Evolutionary conservation across 208 protist genomes (phyloP).

Genomic region (Leishmania lainsoni): DNA sequence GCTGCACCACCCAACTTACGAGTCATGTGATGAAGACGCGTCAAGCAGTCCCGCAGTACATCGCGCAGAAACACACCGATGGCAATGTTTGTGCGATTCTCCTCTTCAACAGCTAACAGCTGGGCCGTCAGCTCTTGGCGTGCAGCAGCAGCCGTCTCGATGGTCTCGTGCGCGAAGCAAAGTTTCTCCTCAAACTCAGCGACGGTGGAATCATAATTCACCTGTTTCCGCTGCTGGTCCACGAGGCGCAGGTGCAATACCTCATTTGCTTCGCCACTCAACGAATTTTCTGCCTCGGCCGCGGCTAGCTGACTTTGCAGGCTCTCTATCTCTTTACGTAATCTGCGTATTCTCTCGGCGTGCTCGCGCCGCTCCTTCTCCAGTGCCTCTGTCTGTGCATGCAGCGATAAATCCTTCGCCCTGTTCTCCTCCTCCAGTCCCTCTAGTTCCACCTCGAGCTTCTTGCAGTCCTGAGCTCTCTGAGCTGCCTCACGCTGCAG

Average conservation of each 20-base stretch:
- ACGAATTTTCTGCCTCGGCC: background rate
- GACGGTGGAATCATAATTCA: background rate
- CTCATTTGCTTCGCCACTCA: background rate
- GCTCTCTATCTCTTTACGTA: background rate
- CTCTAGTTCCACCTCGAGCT: slow-evolving; percentile 15
- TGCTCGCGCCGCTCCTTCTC: slow-evolving; percentile 2
- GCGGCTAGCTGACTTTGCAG: background rate
- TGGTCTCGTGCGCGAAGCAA: too few relatives aligned
- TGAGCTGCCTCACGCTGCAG: slow-evolving; percentile 8
- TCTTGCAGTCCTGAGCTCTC: slow-evolving; percentile 12
- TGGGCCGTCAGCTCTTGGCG: slow-evolving; percentile 14
- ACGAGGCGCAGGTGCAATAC: background rate
- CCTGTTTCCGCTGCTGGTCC: background rate
- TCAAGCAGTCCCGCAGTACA: slow-evolving; percentile 39
- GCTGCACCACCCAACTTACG: background rate
- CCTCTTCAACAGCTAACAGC: slow-evolving; percentile 15
- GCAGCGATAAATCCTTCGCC: background rate
- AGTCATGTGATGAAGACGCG: slow-evolving; percentile 31
- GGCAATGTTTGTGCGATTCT: slow-evolving; percentile 25
- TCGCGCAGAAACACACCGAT: slow-evolving; percentile 49
- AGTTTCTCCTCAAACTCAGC: background rate
- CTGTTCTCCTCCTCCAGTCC: slow-evolving; percentile 1
- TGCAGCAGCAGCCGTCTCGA: background rate
- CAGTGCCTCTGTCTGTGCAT: slow-evolving; percentile 3
- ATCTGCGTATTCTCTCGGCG: background rate